A percentile compares a stretch with the other conserved stretches of the same genome.
Evolutionary conservation across 2,329 filamentous ascomycete genomes (phyloP).

Genomic region (Ascochyta lentis): DNA sequence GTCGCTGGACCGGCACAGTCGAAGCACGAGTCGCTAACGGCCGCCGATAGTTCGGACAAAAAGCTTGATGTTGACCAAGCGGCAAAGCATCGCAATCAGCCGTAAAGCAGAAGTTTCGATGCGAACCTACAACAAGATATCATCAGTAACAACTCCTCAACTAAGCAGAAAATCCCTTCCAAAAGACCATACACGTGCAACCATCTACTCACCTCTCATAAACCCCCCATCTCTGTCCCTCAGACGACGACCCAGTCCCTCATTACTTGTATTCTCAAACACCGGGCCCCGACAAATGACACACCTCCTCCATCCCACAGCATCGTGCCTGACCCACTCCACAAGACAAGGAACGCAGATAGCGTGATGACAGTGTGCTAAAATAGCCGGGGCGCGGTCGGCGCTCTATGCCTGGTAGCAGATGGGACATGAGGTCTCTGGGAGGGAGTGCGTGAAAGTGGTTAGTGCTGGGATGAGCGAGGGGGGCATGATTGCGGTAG

Average conservation of each 20-base stretch:
- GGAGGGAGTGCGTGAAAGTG: neutral
- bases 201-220: no score
- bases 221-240: no score
- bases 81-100: slow-evolving; percentile 1
- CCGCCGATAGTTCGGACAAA: neutral
- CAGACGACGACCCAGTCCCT: no score
- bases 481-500: neutral
- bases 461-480: neutral
- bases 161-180: no score
- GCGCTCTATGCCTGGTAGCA: slow-evolving; percentile 6
- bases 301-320: neutral
- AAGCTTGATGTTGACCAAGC: neutral
- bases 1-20: no score
- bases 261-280: neutral
- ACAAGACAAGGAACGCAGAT: slow-evolving; percentile 7
- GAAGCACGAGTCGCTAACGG: neutral
- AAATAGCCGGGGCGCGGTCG: neutral
- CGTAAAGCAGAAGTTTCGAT: neutral
- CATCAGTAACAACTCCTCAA: no score
- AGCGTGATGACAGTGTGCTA: slow-evolving; percentile 2
- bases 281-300: slow-evolving; percentile 1
- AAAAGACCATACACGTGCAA: no score
- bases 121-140: no score
- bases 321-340: neutral
- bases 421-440: neutral